Percentiles rank a stretch among this genome's conserved stretches.
Evolutionary conservation across 2,329 filamentous ascomycete species (phyloP).

Genomic region (Pyricularia grisea): DNA sequence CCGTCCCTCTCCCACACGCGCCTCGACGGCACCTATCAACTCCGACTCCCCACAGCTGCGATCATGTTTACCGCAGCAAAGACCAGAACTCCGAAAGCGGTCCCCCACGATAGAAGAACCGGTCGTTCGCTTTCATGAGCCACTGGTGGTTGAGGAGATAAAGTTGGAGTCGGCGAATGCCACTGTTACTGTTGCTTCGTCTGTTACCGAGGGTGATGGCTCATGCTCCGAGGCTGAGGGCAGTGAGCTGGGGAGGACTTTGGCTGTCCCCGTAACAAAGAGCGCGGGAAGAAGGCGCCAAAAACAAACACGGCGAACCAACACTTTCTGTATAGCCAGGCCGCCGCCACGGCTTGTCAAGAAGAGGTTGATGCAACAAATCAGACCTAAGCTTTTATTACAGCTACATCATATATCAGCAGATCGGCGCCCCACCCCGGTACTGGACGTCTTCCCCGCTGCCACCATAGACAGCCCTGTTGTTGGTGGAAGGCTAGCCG

Average conservation of each 20-base stretch:
- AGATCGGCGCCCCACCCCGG: slow-evolving; percentile 53
- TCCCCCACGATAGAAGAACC: slow-evolving; percentile 19
- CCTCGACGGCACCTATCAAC: neutral
- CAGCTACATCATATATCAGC: slow-evolving; percentile 60
- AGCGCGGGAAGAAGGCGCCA: neutral
- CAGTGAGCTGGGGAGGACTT: slow-evolving; percentile 6
- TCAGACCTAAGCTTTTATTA: slow-evolving; percentile 59
- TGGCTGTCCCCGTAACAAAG: slow-evolving; percentile 19
- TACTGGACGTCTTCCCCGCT: slow-evolving; percentile 65
- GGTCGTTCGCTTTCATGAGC: slow-evolving; percentile 37
- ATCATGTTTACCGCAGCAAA: neutral
- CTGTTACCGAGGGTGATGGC: slow-evolving; percentile 39
- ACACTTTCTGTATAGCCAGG: slow-evolving; percentile 57
- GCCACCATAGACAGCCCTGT: slow-evolving; percentile 44
- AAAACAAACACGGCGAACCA: slow-evolving; percentile 40
- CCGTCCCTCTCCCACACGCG: slow-evolving; percentile 17
- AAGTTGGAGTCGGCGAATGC: slow-evolving; percentile 15
- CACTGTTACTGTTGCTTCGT: slow-evolving; percentile 10
- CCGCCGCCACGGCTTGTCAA: slow-evolving; percentile 51
- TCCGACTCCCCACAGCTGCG: neutral
- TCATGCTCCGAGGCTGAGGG: slow-evolving; percentile 38
- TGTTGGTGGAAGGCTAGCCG: slow-evolving; percentile 32
- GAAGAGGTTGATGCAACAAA: slow-evolving; percentile 56
- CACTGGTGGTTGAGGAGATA: neutral
- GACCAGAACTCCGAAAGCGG: neutral